Evolutionary conservation across 306 rosid genomes (phyloP).

Genomic region (Malus fusca): DNA sequence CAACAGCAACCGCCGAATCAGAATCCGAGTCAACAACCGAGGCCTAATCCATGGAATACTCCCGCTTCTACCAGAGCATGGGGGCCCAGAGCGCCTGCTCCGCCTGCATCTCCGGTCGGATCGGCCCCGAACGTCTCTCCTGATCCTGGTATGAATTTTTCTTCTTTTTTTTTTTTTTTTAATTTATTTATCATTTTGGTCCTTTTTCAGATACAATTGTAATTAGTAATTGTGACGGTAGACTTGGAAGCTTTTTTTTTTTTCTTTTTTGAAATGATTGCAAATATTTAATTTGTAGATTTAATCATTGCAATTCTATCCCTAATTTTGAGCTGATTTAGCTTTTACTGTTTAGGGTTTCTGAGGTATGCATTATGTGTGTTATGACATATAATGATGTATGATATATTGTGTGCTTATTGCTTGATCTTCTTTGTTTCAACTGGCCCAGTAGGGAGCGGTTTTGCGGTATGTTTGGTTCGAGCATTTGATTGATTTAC

Average conservation of each 20-base stretch:
- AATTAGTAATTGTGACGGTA: not conserved
- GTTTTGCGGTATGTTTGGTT: not conserved
- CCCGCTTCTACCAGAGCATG: not conserved
- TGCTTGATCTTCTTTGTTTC: not conserved
- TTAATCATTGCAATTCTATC: not conserved
- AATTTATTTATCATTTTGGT: too few relatives aligned
- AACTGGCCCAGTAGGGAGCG: not conserved
- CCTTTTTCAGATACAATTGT: not conserved
- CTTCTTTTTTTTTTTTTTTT: not conserved
- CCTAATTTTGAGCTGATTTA: not conserved
- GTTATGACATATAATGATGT: not conserved
- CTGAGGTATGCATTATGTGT: not conserved
- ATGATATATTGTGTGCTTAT: not conserved
- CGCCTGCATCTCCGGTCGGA: not conserved
- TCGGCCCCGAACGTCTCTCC: not conserved
- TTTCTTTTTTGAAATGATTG: too few relatives aligned
- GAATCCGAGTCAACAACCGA: not conserved
- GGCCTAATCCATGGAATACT: not conserved
- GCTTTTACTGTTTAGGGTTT: not conserved
- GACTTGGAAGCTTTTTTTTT: not conserved
- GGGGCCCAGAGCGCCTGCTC: not conserved
- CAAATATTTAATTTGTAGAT: not conserved
- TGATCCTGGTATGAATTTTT: not conserved
- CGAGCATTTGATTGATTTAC: not conserved
- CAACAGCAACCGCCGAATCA: not conserved